A percentile compares a stretch with the other conserved stretches of the same genome.
phyloP scores from a whole-genome alignment of 78 protist genomes.

The Corallochytrium limacisporum region DNA sequence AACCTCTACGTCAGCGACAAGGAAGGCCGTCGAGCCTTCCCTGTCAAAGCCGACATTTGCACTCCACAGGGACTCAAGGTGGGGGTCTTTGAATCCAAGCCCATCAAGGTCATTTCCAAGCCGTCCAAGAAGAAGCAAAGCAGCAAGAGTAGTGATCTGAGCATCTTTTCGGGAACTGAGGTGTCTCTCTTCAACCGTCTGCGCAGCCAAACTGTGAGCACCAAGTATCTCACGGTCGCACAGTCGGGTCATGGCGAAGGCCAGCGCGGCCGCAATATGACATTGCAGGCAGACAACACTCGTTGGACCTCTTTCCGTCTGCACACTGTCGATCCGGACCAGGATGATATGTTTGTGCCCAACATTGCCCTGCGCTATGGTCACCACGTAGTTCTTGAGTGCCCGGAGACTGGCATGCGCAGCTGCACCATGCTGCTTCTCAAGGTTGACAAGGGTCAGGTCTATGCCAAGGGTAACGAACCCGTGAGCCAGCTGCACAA shows the following conservation, averaged over 20 bases:
- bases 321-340: too few species aligned
- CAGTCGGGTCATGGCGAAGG: neutral
- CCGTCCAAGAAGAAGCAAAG: conserved; percentile 4
- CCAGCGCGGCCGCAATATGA: too few species aligned
- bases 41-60: neutral
- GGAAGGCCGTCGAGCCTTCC: neutral
- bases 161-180: neutral
- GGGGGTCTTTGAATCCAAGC: neutral
- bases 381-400: neutral
- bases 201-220: neutral
- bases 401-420: neutral
- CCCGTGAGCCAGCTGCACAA: neutral
- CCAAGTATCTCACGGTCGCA: neutral
- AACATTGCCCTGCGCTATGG: too few species aligned
- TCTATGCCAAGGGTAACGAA: neutral
- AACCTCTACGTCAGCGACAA: neutral
- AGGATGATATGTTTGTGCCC: too few species aligned
- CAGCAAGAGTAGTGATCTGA: neutral
- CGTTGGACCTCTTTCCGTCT: too few species aligned
- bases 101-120: conserved; percentile 1
- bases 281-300: too few species aligned
- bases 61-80: neutral
- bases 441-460: too few species aligned
- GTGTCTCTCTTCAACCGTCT: neutral
- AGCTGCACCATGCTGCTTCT: neutral